Evolutionary conservation across 2,329 filamentous ascomycete species (phyloP), one percentile per base, ranked within the genome.

Genomic region (Fusarium guadeloupense): DNA sequence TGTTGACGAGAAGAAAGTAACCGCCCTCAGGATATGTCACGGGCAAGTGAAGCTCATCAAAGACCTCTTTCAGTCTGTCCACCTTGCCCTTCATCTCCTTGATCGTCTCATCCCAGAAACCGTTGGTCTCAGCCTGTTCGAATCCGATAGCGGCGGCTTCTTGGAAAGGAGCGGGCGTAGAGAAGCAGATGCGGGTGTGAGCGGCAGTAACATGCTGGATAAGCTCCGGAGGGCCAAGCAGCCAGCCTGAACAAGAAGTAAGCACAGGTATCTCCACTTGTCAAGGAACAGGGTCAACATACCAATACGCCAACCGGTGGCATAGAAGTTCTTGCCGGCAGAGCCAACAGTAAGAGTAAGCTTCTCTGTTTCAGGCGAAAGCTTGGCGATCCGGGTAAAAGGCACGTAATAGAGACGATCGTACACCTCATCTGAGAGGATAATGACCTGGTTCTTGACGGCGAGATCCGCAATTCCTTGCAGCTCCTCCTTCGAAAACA

Each of bases 311-410:
- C 95, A 99, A 41, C 95, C 95, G 0, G 95, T 99, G 52, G 92
- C 92, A 73, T 98, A 98, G 77, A 99, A 99, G 81, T 95, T 96
- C 84, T 99, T 99, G 69, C 95, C 95, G 1, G 93, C 95, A 1
- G 93, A 97, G 17, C 95, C 95, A 25, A 99, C 95, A 0, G 95
- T 98, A 42, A 99, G 78, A 5, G 95, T 98, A 66, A 96, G 83
- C 54, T 86, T 86, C 68, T 93, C 93, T 45, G 98, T 87, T 74
- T 97, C 93, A 0, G 93, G 93, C 0, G 92, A 96, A 16, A 99
- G 81, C 0, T 93, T 97, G 20, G 92, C 92, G 50, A 98, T 89
- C 68, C 95, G 87, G 1, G 93, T 98, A 74, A 98, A 99, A 1
- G 94, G 94, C 1, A 93, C 91, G 74, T 98, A 99, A 83, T 89